Evolutionary conservation across 2,329 filamentous ascomycete genomes (phyloP), one percentile per base, ranked within the genome.

Genomic region (Clonostachys solani): DNA sequence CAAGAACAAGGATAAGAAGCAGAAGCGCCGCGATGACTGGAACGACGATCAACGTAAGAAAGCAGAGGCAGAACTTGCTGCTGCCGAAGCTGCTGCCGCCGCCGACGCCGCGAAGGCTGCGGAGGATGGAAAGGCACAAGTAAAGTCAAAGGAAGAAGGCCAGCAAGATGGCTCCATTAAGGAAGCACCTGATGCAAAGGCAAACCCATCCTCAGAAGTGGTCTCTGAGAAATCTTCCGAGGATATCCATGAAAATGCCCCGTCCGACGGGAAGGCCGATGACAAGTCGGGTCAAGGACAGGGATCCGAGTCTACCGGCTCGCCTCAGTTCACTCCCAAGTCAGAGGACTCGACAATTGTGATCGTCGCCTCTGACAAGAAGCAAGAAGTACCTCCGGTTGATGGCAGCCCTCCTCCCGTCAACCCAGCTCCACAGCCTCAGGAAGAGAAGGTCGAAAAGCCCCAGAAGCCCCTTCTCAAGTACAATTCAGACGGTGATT

Each of bases 401-500:
- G 55, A 52, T 12, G 61, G 57, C 5, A 54, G 56, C 13, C 54
- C 57, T 15, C 59, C 60, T 33, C 42, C 56, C 5, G 49, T 57
- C 12, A 29, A 29, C 9, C 42, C 53, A 12, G 10, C 38, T 9
- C 33, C 38, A 16, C 36, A 52, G 36, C 49, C 54, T 10, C 37
- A 51, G 16, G 16, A 40, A n/a, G 48, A 57, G 46, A 17, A 50
- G 33, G 49, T 54, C 36, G 35, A 35, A 36, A 55, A 52, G 46
- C 46, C 49, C 4, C 33, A 52, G 33, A 64, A 58, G 43, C 50
- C 40, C 3, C 52, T 51, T 3, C 56, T 56, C 38, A 61, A 60
- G 43, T 69, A 71, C 49, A 68, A 71, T 1, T 77, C 75, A 0
- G 75, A 75, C 6, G 73, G 72, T 34, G 74, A 83, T 47, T 81